Conservation (phyloP, 2,329 filamentous ascomycete species). For the Sarocladiaceae sp. region DNA sequence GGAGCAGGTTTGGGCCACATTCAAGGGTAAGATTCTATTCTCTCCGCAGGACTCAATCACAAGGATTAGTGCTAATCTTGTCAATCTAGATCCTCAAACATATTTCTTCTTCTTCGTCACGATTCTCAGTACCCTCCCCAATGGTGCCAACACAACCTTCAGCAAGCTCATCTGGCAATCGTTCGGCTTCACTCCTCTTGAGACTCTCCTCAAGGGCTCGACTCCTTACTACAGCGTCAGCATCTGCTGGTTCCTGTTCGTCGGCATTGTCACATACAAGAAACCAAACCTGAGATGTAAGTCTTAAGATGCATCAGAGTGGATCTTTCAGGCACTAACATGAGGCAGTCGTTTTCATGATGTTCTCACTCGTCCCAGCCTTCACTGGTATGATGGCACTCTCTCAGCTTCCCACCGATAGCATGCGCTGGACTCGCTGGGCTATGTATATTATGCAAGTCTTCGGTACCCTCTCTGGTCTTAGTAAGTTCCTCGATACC, state of each 20-base stretch:
- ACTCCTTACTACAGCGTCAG: slow-evolving; percentile 23
- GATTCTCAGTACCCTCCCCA: slow-evolving; percentile 27
- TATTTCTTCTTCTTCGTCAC: slow-evolving; percentile 31
- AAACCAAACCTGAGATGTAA: slow-evolving; percentile 24
- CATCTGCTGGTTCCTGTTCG: slow-evolving; percentile 24
- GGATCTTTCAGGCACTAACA: too few species aligned
- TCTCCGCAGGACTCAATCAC: slow-evolving; percentile 13
- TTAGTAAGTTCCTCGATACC: slow-evolving; percentile 18
- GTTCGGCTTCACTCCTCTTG: slow-evolving; percentile 26
- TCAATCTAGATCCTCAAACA: slow-evolving; percentile 21
- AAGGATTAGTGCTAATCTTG: slow-evolving; percentile 16
- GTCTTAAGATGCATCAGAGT: slow-evolving; percentile 7
- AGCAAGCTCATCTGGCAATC: slow-evolving; percentile 26
- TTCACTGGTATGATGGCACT: slow-evolving; percentile 26
- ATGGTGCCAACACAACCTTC: slow-evolving; percentile 28
- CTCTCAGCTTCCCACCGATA: slow-evolving; percentile 21
- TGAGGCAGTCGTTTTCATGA: slow-evolving; percentile 20
- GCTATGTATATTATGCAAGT: slow-evolving; percentile 27
- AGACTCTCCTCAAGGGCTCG: slow-evolving; percentile 26
- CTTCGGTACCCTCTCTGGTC: slow-evolving; percentile 20
- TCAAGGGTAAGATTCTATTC: slow-evolving; percentile 16
- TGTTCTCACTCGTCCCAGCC: slow-evolving; percentile 24
- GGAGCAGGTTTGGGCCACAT: slow-evolving; percentile 23
- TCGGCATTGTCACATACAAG: slow-evolving; percentile 18
- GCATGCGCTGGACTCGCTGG: slow-evolving; percentile 25